These are phyloP conservation scores for Whalleya microplaca DNA, from an alignment of 2,329 filamentous ascomycete species.

Conservation along the genomic window DNA sequence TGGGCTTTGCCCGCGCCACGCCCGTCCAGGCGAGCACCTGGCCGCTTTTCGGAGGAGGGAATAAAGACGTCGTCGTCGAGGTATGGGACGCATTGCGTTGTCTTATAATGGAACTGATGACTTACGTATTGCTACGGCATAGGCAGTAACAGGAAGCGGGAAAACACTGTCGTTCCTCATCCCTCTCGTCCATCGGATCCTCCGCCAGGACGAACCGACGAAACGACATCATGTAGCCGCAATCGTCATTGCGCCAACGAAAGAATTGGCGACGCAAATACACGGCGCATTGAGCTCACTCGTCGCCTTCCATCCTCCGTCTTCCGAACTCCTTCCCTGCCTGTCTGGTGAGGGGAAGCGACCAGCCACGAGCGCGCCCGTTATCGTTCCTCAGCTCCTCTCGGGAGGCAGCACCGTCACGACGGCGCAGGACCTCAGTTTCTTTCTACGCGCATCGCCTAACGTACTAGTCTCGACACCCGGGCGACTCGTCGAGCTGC, in stretches of 20 bases:
- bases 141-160: constrained; percentile 87
- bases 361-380: constrained; percentile 48
- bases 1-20: constrained; percentile 87
- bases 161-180: constrained; percentile 89
- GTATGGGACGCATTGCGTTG: constrained; percentile 11
- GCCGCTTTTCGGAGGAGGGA: constrained; percentile 71
- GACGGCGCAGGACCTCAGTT: constrained; percentile 81
- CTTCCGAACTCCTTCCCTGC: constrained; percentile 65
- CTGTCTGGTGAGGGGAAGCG: constrained; percentile 61
- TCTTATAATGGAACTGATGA: background rate
- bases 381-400: constrained; percentile 83
- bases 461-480: constrained; percentile 92
- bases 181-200: constrained; percentile 78
- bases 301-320: constrained; percentile 80
- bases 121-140: background rate
- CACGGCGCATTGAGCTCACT: constrained; percentile 78
- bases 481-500: constrained; percentile 83
- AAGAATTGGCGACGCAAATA: constrained; percentile 91
- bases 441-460: constrained; percentile 80
- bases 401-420: constrained; percentile 79
- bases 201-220: constrained; percentile 78
- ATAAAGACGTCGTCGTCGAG: constrained; percentile 36
- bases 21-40: constrained; percentile 94
- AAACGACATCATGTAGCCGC: constrained; percentile 90
- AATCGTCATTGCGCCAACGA: constrained; percentile 90